Conservation (phyloP, 768 basidiomycete species). For the Tylopilus felleus region DNA sequence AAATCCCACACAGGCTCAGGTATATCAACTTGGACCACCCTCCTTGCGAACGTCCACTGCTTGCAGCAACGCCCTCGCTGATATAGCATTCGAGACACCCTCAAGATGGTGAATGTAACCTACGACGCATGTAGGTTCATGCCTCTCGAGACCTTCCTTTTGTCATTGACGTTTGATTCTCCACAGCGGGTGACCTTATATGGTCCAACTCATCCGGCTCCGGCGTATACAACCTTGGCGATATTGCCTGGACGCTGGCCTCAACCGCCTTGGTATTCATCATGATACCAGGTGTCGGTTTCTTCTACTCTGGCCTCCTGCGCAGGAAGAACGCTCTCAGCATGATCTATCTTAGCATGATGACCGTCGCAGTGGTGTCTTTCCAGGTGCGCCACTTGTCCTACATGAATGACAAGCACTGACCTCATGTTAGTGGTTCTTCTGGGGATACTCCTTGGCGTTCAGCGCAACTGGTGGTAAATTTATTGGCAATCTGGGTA, state of each 20-base stretch:
- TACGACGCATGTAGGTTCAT: conserved; percentile 38
- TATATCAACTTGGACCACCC: conserved; percentile 18
- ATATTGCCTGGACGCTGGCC: conserved; percentile 67
- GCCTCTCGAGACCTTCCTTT: neutral
- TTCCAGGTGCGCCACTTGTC: conserved; percentile 75
- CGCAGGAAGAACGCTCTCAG: conserved; percentile 91
- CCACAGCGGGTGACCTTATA: conserved; percentile 39
- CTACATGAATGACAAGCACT: neutral
- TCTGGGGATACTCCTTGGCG: conserved; percentile 93
- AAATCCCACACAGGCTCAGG: conserved; percentile 18
- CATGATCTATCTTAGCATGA: conserved; percentile 81
- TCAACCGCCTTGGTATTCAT: conserved; percentile 81
- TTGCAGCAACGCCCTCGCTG: neutral
- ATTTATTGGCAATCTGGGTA: conserved; percentile 87
- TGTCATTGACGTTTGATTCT: neutral
- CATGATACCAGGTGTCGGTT: conserved; percentile 84
- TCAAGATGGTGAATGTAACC: conserved; percentile 43
- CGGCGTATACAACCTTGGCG: conserved; percentile 54
- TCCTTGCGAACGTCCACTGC: conserved; percentile 5
- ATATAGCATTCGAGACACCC: neutral
- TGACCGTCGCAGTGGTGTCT: conserved; percentile 72
- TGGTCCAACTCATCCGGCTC: conserved; percentile 22
- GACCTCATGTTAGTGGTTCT: conserved; percentile 70
- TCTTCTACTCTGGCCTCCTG: conserved; percentile 88
- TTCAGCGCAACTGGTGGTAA: conserved; percentile 72